Percentiles rank a stretch among this genome's conserved stretches.
Evolutionary conservation across 2,329 filamentous ascomycete genomes (phyloP).

Genomic region (Lecanosticta acicola): DNA sequence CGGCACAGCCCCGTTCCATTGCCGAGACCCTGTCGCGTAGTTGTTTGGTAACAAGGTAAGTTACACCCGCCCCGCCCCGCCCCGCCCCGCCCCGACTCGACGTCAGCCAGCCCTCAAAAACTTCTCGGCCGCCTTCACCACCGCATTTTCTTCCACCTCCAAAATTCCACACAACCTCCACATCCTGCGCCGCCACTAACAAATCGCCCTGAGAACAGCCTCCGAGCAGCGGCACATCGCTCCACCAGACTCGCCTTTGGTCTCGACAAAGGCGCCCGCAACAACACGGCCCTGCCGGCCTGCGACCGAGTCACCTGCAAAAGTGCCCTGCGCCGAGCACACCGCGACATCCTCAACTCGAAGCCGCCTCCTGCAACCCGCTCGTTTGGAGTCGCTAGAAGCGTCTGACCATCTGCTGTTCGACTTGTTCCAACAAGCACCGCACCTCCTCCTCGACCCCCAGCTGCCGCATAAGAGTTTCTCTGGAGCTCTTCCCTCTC

Average conservation of each 20-base stretch:
- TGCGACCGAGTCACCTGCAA: conserved; percentile 40
- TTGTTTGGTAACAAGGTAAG: too few species aligned
- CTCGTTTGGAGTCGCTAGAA: conserved; percentile 32
- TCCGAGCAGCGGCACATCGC: neutral
- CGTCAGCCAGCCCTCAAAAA: too few species aligned
- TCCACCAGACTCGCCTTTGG: conserved; percentile 29
- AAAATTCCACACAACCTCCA: neutral
- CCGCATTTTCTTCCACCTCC: too few species aligned
- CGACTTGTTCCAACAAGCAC: conserved; percentile 37
- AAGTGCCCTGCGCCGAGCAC: conserved; percentile 43
- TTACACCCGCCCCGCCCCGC: too few species aligned
- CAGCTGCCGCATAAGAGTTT: conserved; percentile 99
- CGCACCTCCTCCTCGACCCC: conserved; percentile 56
- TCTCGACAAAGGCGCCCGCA: conserved; percentile 37
- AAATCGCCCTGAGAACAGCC: neutral
- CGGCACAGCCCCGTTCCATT: too few species aligned
- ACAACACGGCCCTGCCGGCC: conserved; percentile 43
- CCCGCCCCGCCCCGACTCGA: too few species aligned
- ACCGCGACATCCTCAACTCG: conserved; percentile 47
- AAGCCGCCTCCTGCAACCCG: conserved; percentile 35
- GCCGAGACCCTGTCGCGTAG: too few species aligned
- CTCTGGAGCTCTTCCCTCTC: conserved; percentile 98
- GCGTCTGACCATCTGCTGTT: conserved; percentile 42
- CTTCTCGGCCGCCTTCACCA: too few species aligned
- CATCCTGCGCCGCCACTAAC: neutral